A percentile compares a stretch with the other conserved stretches of the same genome.
Conservation (phyloP, 768 basidiomycete species). For the Asterophora parasitica region DNA sequence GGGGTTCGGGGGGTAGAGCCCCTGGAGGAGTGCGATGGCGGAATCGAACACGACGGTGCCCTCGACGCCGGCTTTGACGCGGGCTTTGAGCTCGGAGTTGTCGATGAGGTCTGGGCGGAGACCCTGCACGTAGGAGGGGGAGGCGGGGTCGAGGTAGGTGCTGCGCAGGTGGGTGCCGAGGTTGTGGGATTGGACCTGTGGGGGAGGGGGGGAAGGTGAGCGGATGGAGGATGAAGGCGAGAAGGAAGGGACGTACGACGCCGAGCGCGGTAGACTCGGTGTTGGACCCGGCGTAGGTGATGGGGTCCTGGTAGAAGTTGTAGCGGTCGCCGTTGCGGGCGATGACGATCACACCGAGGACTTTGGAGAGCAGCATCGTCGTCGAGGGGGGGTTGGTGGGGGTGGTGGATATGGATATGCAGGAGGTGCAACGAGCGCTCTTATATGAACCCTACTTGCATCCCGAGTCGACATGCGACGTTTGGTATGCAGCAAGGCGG, state of each 20-base stretch:
- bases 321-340: slow-evolving; percentile 75
- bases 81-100: slow-evolving; percentile 68
- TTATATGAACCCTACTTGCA: background rate
- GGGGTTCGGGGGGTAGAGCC: slow-evolving; percentile 77
- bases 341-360: slow-evolving; percentile 74
- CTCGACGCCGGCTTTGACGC: slow-evolving; percentile 81
- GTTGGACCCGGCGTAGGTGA: slow-evolving; percentile 55
- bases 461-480: slow-evolving; percentile 4
- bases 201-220: background rate
- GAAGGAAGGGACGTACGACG: slow-evolving; percentile 40
- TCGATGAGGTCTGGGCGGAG: slow-evolving; percentile 66
- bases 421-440: slow-evolving; percentile 17
- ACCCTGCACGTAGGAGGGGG: slow-evolving; percentile 62
- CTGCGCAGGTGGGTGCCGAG: slow-evolving; percentile 61
- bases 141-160: slow-evolving; percentile 62
- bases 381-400: slow-evolving; percentile 13
- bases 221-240: background rate
- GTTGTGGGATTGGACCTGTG: slow-evolving; percentile 60
- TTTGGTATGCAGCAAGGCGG: slow-evolving; percentile 2
- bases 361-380: slow-evolving; percentile 47
- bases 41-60: slow-evolving; percentile 86
- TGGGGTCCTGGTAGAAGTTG: slow-evolving; percentile 67
- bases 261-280: slow-evolving; percentile 75
- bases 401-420: slow-evolving; percentile 12
- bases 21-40: slow-evolving; percentile 79